Base-by-base conservation (phyloP, 208 protist species). In the Trypanosoma cruzi region DNA sequence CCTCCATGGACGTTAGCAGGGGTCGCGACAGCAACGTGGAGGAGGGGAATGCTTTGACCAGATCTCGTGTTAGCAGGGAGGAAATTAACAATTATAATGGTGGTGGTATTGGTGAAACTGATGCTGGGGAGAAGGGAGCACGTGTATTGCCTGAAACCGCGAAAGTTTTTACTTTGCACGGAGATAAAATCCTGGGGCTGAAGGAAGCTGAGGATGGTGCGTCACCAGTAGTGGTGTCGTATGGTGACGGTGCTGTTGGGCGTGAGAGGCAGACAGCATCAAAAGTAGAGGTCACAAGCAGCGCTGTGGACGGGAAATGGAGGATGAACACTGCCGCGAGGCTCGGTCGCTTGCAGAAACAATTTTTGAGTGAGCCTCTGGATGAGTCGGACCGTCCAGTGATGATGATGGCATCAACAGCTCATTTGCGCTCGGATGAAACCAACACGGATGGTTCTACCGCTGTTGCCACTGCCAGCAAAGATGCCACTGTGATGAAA, bases 1-100 rank as follows among this genome's bases (percentile, higher is more conserved):
- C 54, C 11, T 63, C 59, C 10, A 68, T 58, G 37, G 69, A 66
- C 29, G 52, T 3, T 24, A 65, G 50, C 14, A 48, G 53, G 22
- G 31, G 6, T 32, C 0, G 46, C 24, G 36, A 18, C 26, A 18
- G 22, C 31, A 66, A 55, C 4, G 26, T 20, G 44, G 46, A 50
- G 11, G 7, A 4, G 32, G 44, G 26, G 32, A 54, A 54, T n/a
- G 40, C 1, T 4, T 32, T 31, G 36, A 34, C 8, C 6, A 6
- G 28, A 26, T n/a, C 18, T 13, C 2, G 48, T 29, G 7, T 42
- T 63, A 63, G 16, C 26, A 58, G 48, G 16, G 18, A 13, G 16
- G 16, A 6, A n/a, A n/a, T n/a, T 8, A 26, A 11, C 3, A 11
- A 24, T 18, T 18, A 26, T 1, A 2, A 44, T 44, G 40, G 40